Evolutionary conservation across 148 eudicot genomes (phyloP), one percentile per base, ranked within the genome.

Genomic region (Rhododendron simsii): DNA sequence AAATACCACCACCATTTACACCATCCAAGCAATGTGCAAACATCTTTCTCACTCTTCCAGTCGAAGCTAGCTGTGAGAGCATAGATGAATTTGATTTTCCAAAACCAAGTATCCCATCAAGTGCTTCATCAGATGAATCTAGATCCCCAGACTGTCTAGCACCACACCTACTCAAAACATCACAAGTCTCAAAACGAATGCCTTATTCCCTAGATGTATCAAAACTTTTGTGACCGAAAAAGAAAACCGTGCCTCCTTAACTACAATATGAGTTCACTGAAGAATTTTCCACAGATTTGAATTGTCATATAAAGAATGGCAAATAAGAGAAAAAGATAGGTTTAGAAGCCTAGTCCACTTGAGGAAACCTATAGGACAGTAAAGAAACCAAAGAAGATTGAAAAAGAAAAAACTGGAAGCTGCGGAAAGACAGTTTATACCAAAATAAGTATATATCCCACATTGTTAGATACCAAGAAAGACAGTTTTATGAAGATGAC

Each of bases 21-120:
- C 96, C 99, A 91, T 95, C 99, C 86, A 96, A 89, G 90, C 99
- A 96, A 90, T 96, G 99, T 8, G 99, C 99, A 92, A 96, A 96
- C 96, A 96, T 96, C 87, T 89, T 94, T 87, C 84, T 95, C 84
- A 95, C 96, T 89, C 90, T 93, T 39, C 99, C 96, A 18, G 96
- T 89, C 37, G 96, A 92, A 82, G 99, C 95, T 80, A 96, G 88
- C 90, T 96, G 99, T 45, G 98, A 94, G 53, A 94, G 90, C 85
- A 96, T 87, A 53, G 99, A 96, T 55, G 96, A 90, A 90, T 96
- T 96, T 84, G 98, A 91, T 87, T 95, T 95, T 81, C 99, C 99
- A 88, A 96, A 96, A 73, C 95, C 99, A 88, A 96, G 91, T 85
- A 96, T 90, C 73, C 99, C 99, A 89, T 96, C 98, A 87, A 96